Conservation (phyloP, 352 stramenopile genomes). For the Phytophthora quininea region DNA sequence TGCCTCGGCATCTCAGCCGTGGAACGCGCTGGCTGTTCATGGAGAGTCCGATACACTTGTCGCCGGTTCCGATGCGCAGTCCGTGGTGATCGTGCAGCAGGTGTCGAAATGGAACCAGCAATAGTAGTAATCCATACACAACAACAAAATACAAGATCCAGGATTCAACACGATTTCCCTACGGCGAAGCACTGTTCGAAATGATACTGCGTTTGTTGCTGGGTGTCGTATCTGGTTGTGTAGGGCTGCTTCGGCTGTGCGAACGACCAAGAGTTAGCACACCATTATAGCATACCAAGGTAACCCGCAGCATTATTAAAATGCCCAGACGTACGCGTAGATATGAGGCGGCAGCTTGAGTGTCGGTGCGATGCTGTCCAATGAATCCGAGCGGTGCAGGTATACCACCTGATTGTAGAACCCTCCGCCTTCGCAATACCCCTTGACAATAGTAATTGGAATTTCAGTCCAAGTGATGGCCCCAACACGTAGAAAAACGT, state of each 20-base stretch:
- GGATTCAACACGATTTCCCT: constrained; percentile 1
- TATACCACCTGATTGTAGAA: constrained; percentile 88
- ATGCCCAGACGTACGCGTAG: constrained; percentile 38
- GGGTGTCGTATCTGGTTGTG: no score
- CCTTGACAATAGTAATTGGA: constrained; percentile 72
- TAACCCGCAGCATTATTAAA: neutral
- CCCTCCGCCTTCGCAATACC: constrained; percentile 53
- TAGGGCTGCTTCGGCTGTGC: neutral
- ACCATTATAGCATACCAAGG: neutral
- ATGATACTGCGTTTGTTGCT: neutral
- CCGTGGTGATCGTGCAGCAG: constrained; percentile 68
- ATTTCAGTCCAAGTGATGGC: constrained; percentile 74
- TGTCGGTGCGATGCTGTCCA: constrained; percentile 54
- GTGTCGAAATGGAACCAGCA: constrained; percentile 52
- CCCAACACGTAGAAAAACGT: constrained; percentile 84
- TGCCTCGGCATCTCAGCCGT: constrained; percentile 50
- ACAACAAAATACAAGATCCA: constrained; percentile 20
- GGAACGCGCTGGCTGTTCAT: constrained; percentile 73
- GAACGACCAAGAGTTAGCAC: neutral
- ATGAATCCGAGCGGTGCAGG: constrained; percentile 47
- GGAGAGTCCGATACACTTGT: constrained; percentile 76
- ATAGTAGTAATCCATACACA: constrained; percentile 1
- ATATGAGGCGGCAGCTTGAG: constrained; percentile 60
- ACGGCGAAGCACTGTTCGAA: neutral
- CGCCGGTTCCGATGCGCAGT: constrained; percentile 77